Conservation (phyloP, 306 rosid genomes). For the Ammopiptanthus mongolicus region DNA sequence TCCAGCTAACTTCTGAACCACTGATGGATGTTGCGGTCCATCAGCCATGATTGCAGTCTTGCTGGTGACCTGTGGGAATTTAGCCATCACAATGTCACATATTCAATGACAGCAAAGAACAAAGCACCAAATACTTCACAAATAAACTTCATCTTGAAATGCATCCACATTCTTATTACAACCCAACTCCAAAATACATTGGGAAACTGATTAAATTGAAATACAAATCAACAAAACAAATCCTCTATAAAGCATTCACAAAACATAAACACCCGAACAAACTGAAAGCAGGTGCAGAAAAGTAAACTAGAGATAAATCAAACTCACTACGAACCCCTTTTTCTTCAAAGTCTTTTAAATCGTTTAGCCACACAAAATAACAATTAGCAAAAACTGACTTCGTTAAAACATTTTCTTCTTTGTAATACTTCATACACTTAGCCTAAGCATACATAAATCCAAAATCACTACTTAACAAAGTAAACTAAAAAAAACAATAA, state of each 20-base stretch:
- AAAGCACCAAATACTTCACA: neutral
- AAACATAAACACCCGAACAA: neutral
- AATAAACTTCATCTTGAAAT: neutral
- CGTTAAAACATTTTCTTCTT: neutral
- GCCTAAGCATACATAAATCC: neutral
- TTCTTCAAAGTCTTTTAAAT: neutral
- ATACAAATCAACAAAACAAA: neutral
- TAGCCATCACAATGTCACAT: neutral
- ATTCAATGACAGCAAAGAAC: neutral
- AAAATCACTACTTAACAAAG: neutral
- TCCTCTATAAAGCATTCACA: neutral
- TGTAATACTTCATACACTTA: neutral
- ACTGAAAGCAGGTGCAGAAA: neutral
- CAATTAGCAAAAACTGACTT: neutral
- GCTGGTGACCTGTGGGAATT: conserved; percentile 40
- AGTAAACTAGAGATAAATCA: neutral
- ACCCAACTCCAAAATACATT: neutral
- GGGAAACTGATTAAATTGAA: neutral
- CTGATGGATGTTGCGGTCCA: conserved; percentile 54
- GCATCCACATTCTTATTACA: neutral
- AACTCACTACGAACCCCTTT: neutral
- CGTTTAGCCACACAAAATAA: neutral
- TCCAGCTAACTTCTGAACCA: conserved; percentile 68
- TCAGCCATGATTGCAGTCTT: conserved; percentile 60
- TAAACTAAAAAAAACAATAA: neutral